A percentile compares a stretch with the other conserved stretches of the same genome.
Conservation (phyloP, 371 early-diverging fungal species). For the Actinomortierella wolfii region DNA sequence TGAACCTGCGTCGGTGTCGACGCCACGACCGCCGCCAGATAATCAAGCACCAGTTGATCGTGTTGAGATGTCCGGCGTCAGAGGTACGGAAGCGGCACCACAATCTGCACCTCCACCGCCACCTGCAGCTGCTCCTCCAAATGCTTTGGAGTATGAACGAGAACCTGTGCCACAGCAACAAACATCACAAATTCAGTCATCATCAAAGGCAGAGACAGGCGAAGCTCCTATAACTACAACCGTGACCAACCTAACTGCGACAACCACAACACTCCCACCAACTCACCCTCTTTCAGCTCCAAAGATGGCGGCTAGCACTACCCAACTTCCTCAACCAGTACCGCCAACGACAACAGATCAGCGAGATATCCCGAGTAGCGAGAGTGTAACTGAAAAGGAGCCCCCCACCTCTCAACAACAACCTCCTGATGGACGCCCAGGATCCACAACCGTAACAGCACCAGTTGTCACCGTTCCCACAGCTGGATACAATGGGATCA, state of each 20-base stretch:
- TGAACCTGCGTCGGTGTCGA: not conserved
- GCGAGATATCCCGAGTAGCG: not conserved
- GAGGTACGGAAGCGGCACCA: not conserved
- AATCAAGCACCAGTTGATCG: constrained; percentile 2
- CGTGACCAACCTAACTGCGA: too few relatives aligned
- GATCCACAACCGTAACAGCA: not conserved
- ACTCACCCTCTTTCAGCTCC: not conserved
- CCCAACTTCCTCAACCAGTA: not conserved
- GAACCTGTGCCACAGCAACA: too few relatives aligned
- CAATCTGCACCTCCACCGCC: not conserved
- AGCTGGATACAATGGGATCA: too few relatives aligned
- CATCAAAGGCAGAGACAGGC: too few relatives aligned
- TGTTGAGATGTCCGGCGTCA: not conserved
- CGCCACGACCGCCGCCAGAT: constrained; percentile 1
- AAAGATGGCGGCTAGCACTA: not conserved
- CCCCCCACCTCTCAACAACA: not conserved
- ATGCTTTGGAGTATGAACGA: not conserved
- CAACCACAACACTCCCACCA: not conserved
- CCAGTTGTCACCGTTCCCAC: not conserved
- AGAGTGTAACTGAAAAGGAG: not conserved
- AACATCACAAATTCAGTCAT: too few relatives aligned
- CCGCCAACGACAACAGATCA: not conserved
- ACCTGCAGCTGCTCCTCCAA: constrained; percentile 4
- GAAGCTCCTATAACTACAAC: too few relatives aligned
- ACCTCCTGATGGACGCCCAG: not conserved